Evolutionary conservation across 2,329 filamentous ascomycete genomes (phyloP), one percentile per base, ranked within the genome.

Genomic region (Fusarium circinatum): DNA sequence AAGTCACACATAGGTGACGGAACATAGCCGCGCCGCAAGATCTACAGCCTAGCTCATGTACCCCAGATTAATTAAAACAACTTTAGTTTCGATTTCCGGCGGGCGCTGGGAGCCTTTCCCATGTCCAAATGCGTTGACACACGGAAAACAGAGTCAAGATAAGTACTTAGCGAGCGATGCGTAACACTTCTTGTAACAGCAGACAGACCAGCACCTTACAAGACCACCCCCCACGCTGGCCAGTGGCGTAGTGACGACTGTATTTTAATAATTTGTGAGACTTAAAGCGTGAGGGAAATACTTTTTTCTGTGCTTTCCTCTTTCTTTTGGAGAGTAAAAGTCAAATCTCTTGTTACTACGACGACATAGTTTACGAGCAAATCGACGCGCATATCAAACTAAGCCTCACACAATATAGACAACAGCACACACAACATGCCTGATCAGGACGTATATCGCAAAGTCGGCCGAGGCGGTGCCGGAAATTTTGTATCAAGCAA

Each of bases 401-500:
- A 30, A 22, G 30, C 26, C 28, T 38, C 41, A 28, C 28, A 22
- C 38, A 20, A 32, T 41, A 44, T 18, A 52, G 54, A 39, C 26
- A 55, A 58, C 51, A 49, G 34, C 54, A 63, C 45, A 65, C 59
- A 63, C 45, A 65, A 58, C 30, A 79, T 78, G 42, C 65, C 74
- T 62, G 76, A 80, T 42, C 75, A 78, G 65, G 87, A 87, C 75
- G 83, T 83, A 57, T 87, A 87, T 73, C 84, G 84, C 73, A 85
- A 85, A 66, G 84, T 87, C 47, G 90, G 90, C 63, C 88, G 90
- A 55, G 90, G 90, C 61, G 90, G 90, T 56, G 90, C 90, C 11
- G 90, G 90, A 59, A 92, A 92, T 81, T 91, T 87, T 79, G 86
- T 86, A 77, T 85, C 87, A 71, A 84, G 86, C 73, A 85, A 89